A percentile compares a stretch with the other conserved stretches of the same genome.
These are phyloP conservation scores for Arthrobotrys megalospora DNA, from an alignment of 2,329 filamentous ascomycete species.

Conservation along the genomic window DNA sequence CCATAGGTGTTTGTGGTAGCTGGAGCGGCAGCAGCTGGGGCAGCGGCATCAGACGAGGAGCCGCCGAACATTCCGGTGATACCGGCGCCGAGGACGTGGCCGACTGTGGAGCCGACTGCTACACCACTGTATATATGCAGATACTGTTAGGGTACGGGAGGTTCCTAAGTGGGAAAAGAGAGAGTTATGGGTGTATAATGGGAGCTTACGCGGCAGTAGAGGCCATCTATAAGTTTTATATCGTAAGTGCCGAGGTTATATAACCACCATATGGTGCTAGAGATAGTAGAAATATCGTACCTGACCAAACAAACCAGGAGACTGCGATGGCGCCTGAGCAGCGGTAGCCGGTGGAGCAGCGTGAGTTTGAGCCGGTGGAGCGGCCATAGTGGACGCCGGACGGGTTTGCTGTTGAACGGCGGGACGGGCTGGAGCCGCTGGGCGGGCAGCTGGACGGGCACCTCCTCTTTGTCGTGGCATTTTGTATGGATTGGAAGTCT, in stretches of 20 bases:
- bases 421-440: constrained; percentile 71
- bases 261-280: not conserved
- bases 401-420: constrained; percentile 70
- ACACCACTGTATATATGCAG: constrained; percentile 79
- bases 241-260: constrained; percentile 39
- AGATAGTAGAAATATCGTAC: constrained; percentile 43
- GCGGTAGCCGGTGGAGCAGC: constrained; percentile 69
- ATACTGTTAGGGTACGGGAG: constrained; percentile 63
- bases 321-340: constrained; percentile 70
- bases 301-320: constrained; percentile 87
- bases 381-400: constrained; percentile 70
- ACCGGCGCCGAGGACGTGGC: constrained; percentile 87
- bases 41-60: constrained; percentile 72
- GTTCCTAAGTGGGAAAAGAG: constrained; percentile 29
- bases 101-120: constrained; percentile 93
- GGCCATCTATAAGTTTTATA: constrained; percentile 78
- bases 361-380: constrained; percentile 70
- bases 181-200: not conserved
- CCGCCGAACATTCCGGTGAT: constrained; percentile 78
- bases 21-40: constrained; percentile 71
- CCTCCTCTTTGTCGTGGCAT: constrained; percentile 86
- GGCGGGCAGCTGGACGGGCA: constrained; percentile 77
- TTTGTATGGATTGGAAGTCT: constrained; percentile 64
- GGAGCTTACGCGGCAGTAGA: constrained; percentile 90
- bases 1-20: constrained; percentile 70